A percentile compares a stretch with the other conserved stretches of the same genome.
Conservation (phyloP, 139 green algal species). For the Picochlorum sp. region DNA sequence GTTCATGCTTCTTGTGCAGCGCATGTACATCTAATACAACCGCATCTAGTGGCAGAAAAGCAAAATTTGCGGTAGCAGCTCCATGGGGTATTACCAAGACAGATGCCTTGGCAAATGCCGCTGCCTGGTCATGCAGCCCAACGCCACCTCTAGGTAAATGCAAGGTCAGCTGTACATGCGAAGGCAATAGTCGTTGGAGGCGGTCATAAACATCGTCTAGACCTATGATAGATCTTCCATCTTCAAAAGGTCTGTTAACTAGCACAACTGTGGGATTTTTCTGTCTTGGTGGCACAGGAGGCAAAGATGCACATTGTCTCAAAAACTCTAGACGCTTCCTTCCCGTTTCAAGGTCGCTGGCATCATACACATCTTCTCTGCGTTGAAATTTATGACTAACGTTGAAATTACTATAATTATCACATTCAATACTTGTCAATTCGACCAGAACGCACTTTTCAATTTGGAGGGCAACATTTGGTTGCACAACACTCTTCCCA, state of each 20-base stretch:
- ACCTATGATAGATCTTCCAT: constrained; percentile 2
- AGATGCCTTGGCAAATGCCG: neutral
- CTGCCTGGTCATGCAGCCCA: neutral
- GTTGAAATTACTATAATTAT: neutral
- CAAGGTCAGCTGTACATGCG: neutral
- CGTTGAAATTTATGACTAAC: neutral
- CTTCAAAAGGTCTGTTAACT: constrained; percentile 3
- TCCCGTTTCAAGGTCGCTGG: neutral
- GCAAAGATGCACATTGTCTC: constrained; percentile 1
- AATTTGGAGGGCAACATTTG: neutral
- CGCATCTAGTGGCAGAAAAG: constrained; percentile 1
- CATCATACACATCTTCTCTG: neutral
- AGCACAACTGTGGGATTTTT: neutral
- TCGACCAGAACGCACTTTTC: neutral
- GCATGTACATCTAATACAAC: constrained; percentile 4
- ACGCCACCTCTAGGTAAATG: neutral
- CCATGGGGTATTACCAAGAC: constrained; percentile 3
- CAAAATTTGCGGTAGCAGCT: constrained; percentile 5
- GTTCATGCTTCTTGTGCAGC: neutral
- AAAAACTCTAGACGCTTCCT: constrained; percentile 2
- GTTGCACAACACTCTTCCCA: neutral
- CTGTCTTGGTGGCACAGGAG: neutral
- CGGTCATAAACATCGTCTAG: constrained; percentile 1
- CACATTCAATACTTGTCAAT: neutral
- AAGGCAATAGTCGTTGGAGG: neutral